Base-by-base conservation (phyloP, 2,329 filamentous ascomycete genomes). In the Beauveria sp. region DNA sequence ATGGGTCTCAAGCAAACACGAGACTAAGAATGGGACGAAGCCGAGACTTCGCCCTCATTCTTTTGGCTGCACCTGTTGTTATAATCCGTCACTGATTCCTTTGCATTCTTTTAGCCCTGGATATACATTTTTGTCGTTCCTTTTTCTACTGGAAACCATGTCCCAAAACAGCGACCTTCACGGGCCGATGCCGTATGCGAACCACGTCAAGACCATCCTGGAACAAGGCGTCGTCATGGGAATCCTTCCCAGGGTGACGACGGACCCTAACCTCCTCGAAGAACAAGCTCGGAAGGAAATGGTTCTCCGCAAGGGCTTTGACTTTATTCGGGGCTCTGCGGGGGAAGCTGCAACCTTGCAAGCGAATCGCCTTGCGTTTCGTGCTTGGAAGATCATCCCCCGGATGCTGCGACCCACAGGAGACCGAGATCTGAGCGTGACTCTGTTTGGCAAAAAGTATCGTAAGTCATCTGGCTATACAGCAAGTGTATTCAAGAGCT, bases 321-420 rank as follows among this genome's bases (percentile, higher is more conserved):
- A 82, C 64, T 88, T 88, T 72, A 80, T 87, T 26, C 75, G 79
- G 18, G 84, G 85, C n/a, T 84, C 83, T 7, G 85, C 85, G 0
- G 84, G 85, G 2, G 83, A 86, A 66, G 77, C 79, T 43, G 77
- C 82, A 2, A 88, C 86, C 0, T 81, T 85, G 77, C 80, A 82
- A 56, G 81, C 82, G 49, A 86, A 86, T 66, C 76, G 79, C 8
- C 72, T 81, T 22, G 83, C 83, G 1, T 86, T 87, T 64, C 73
- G 78, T 46, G 78, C 80, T 63, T 78, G 76, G 70, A 74, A 75
- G 61, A 78, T 85, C 1, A 74, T 84, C 10, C 82, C 82, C 0
- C 76, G 79, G 9, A 79, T 84, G 71, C 71, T 85, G 67, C 70
- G 72, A 56, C 72, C 77, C 1, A 76, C 73, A 5, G 68, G 69